Base-by-base conservation (phyloP, 1,284 basidiomycete genomes). In the Wolfiporia cocos region DNA sequence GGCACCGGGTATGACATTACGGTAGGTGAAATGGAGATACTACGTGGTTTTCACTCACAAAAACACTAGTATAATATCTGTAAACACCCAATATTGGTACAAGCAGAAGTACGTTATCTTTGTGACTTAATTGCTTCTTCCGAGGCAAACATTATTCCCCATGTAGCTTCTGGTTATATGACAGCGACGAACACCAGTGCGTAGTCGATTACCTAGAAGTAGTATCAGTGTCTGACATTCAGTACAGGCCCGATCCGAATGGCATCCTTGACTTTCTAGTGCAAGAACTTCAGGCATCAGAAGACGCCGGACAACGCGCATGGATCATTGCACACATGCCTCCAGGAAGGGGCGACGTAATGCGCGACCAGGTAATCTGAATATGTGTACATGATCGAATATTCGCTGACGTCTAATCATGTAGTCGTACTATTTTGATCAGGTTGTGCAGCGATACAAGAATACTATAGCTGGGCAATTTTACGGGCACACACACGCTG, bases 1-100 rank as follows among this genome's bases (percentile, higher is more conserved):
- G 23, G 67, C 65, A 17, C 61, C 69, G 17, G 69, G 66, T 1
- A 71, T 67, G 34, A 67, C 66, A 21, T 56, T 76, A 30, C 61
- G 68, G 70, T 71, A 49, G 14, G 48, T 40, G 11, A 12, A n/a
- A 19, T 9, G n/a, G n/a, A n/a, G n/a, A n/a, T n/a, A n/a, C n/a
- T n/a, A n/a, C n/a, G n/a, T n/a, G n/a, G n/a, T n/a, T n/a, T n/a
- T n/a, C n/a, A n/a, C n/a, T n/a, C n/a, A n/a, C n/a, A n/a, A n/a
- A n/a, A n/a, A n/a, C n/a, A n/a, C n/a, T 42, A 74, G 72, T 10
- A 68, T 81, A 31, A 70, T 81, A 28, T 73, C 74, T 0, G 46
- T 79, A 42, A 81, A 81, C 44, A 74, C 74, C 3, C 67, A 73
- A 17, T 78, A 73, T 44, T 78, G 76, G 74, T 78, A 74, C 51